phyloP scores from a whole-genome alignment of 2,329 filamentous ascomycete genomes.

The Pestalotiopsis sp. region DNA sequence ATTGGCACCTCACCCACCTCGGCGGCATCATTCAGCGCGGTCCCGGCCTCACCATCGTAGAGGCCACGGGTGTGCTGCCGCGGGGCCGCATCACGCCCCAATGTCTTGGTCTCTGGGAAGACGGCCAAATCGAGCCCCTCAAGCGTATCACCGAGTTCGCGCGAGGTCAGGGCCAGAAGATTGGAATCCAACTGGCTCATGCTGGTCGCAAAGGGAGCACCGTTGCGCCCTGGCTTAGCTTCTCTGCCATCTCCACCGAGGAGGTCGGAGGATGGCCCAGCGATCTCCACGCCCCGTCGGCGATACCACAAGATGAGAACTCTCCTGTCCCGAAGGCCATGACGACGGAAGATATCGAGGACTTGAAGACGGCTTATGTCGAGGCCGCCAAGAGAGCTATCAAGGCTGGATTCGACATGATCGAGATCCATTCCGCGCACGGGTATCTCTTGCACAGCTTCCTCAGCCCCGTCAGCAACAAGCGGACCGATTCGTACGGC shows the following conservation, averaged over 20 bases:
- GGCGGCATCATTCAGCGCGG: slow-evolving; percentile 79
- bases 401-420: slow-evolving; percentile 60
- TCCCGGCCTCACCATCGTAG: slow-evolving; percentile 72
- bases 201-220: slow-evolving; percentile 53
- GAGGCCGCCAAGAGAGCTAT: slow-evolving; percentile 37
- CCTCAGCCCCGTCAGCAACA: slow-evolving; percentile 70
- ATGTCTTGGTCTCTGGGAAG: slow-evolving; percentile 80
- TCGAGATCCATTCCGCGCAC: slow-evolving; percentile 78
- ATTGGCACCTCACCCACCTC: slow-evolving; percentile 82
- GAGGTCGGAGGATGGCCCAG: slow-evolving; percentile 47
- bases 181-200: slow-evolving; percentile 71
- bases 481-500: slow-evolving; percentile 69
- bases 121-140: slow-evolving; percentile 76
- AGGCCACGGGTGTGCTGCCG: slow-evolving; percentile 75
- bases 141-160: slow-evolving; percentile 64
- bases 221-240: slow-evolving; percentile 36
- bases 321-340: slow-evolving; percentile 63
- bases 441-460: slow-evolving; percentile 77
- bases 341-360: slow-evolving; percentile 42
- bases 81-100: slow-evolving; percentile 84
- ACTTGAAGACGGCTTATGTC: slow-evolving; percentile 37
- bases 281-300: slow-evolving; percentile 51
- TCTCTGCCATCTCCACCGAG: slow-evolving; percentile 26
- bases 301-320: slow-evolving; percentile 54
- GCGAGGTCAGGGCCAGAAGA: slow-evolving; percentile 59